These are phyloP conservation scores for Protomyces lactucae-debilis DNA, from an alignment of 1,139 yeast species.

Conservation along the genomic window DNA sequence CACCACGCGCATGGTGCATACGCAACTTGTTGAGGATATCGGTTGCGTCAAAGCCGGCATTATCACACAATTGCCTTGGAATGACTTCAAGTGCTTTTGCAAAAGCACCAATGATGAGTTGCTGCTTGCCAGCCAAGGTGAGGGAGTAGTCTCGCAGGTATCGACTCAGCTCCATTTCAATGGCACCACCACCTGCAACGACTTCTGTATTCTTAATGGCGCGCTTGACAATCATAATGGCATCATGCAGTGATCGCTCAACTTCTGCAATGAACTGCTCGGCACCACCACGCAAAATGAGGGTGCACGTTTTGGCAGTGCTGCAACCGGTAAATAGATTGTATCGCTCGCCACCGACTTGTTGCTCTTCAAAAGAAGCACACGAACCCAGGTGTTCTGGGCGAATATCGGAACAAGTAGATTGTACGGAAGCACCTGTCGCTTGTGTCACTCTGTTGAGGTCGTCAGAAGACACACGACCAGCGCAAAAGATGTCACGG, in stretches of 20 bases:
- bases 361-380: constrained; percentile 79
- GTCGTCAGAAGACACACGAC: constrained; percentile 83
- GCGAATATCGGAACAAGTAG: constrained; percentile 76
- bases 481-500: constrained; percentile 93
- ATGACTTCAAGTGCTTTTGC: constrained; percentile 93
- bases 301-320: constrained; percentile 85
- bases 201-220: constrained; percentile 80
- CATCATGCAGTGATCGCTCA: constrained; percentile 94
- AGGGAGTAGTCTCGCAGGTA: constrained; percentile 80
- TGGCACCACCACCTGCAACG: constrained; percentile 99
- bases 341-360: constrained; percentile 92
- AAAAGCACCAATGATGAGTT: constrained; percentile 80
- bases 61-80: constrained; percentile 95
- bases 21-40: constrained; percentile 85
- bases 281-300: constrained; percentile 93
- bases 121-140: constrained; percentile 92
- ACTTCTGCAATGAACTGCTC: constrained; percentile 98
- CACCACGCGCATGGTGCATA: constrained; percentile 92
- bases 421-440: constrained; percentile 87
- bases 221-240: constrained; percentile 95
- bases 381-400: constrained; percentile 79
- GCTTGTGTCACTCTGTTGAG: constrained; percentile 90
- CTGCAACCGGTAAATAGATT: constrained; percentile 92
- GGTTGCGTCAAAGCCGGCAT: constrained; percentile 95
- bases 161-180: constrained; percentile 93